A percentile compares a stretch with the other conserved stretches of the same genome.
Conservation (phyloP, 768 basidiomycete species). For the Mycena filopes region DNA sequence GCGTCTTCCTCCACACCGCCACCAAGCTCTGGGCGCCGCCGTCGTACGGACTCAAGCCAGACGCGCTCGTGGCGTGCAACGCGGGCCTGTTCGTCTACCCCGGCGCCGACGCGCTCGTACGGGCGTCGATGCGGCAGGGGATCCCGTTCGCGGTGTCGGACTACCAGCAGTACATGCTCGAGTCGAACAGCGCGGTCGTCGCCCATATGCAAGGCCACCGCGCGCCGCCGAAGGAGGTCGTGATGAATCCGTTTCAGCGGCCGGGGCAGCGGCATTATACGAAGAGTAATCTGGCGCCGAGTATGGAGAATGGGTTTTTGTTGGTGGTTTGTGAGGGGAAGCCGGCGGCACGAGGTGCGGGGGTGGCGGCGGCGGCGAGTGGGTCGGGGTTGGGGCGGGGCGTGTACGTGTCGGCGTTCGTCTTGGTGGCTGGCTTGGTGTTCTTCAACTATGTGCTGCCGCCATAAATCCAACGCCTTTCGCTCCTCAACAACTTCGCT, state of each 20-base stretch:
- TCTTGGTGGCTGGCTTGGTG: no score
- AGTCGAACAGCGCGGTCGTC: neutral
- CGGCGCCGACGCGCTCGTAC: neutral
- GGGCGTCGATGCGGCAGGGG: neutral
- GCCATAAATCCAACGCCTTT: no score
- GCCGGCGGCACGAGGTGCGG: no score
- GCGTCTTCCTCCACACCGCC: neutral
- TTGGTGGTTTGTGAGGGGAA: neutral
- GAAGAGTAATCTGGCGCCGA: neutral
- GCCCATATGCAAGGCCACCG: neutral
- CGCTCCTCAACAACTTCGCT: no score
- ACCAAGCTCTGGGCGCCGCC: neutral
- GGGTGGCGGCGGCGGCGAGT: no score
- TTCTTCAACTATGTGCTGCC: no score
- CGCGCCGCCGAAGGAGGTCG: neutral
- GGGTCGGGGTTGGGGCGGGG: no score
- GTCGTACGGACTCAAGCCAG: neutral
- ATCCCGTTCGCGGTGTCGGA: constrained; percentile 6
- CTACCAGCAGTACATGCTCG: constrained; percentile 8
- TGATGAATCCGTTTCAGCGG: constrained; percentile 2
- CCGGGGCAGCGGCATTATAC: neutral
- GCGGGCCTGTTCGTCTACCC: constrained; percentile 2
- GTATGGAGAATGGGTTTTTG: neutral
- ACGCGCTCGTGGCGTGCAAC: neutral
- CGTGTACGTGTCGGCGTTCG: no score